Evolutionary conservation across 192 early-diverging fungal genomes (phyloP), one percentile per base, ranked within the genome.

Genomic region (Coemansia asiatica): DNA sequence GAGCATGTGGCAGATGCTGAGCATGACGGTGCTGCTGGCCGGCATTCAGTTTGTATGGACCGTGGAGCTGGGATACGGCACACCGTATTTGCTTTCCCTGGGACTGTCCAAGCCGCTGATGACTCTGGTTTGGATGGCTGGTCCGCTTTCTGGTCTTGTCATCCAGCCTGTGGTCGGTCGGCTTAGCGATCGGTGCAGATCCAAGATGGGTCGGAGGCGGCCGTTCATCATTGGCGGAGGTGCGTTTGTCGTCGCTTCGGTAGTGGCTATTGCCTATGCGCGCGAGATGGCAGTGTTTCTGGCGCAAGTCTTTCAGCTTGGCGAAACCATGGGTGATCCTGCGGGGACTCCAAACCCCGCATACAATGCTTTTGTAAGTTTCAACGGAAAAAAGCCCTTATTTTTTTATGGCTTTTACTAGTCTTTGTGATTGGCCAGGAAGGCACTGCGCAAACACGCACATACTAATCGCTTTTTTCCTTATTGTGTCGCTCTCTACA

Each of bases 41-140:
- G 83, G 83, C 9, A 75, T 84, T 15, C 83, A 84, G 72, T 84
- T 84, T 56, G 75, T 75, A 18, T 84, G 83, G 83, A 79, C 79
- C 1, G 83, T 84, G 13, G 83, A 84, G 65, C 68, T 81, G 28
- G 83, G 75, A 4, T 84, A 81, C 53, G 94, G 94, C 28, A 94
- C 96, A 6, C 94, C 94, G 7, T 94, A 93, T 63, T 74, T 98
- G 22, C 84, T 92, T 44, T 86, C 89, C 0, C 80, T 98, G 29
- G 93, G 91, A 0, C 71, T 98, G 19, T 86, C 93, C 15, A 91
- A 92, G 71, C 83, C 93, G 6, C 73, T 92, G 28, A 91, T 91
- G 77, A 91, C 94, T 23, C 74, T 97, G 21, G 96, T 98, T 6
- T 98, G 96, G 96, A 83, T 98, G 66, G 94, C 94, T 9, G 92